phyloP scores from a whole-genome alignment of 768 basidiomycete genomes.

The Cystobasidium ongulense region DNA sequence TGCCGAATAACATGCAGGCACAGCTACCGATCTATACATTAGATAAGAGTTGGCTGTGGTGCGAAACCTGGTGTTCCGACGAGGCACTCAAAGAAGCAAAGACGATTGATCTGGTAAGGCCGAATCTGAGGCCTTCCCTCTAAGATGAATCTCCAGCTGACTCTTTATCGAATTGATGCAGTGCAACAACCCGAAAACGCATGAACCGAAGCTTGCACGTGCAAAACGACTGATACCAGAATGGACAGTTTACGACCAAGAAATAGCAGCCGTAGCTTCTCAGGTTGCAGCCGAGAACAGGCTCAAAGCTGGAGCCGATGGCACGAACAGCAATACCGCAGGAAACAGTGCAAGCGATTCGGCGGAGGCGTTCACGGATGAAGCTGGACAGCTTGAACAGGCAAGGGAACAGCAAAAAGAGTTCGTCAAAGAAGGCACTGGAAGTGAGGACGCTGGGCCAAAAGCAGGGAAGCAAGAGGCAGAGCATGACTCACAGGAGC shows the following conservation, averaged over 20 bases:
- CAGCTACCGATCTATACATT: slow-evolving; percentile 88
- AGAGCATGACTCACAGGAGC: neutral
- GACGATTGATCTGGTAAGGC: slow-evolving; percentile 45
- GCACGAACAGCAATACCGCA: slow-evolving; percentile 54
- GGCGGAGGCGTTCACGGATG: slow-evolving; percentile 32
- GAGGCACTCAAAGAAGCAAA: slow-evolving; percentile 46
- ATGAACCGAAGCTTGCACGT: slow-evolving; percentile 89
- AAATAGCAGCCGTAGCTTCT: slow-evolving; percentile 75
- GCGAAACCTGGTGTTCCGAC: slow-evolving; percentile 89
- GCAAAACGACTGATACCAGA: slow-evolving; percentile 85
- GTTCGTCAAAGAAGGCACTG: slow-evolving; percentile 33
- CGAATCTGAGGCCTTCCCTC: neutral
- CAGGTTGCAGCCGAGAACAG: slow-evolving; percentile 54
- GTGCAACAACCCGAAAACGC: slow-evolving; percentile 49
- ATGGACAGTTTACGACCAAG: slow-evolving; percentile 88
- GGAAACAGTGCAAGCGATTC: slow-evolving; percentile 62
- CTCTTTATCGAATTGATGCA: neutral
- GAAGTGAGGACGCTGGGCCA: neutral
- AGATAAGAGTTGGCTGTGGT: slow-evolving; percentile 94
- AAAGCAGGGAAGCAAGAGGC: neutral
- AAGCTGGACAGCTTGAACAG: slow-evolving; percentile 39
- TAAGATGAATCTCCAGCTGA: neutral
- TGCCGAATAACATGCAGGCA: slow-evolving; percentile 88
- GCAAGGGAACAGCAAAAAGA: slow-evolving; percentile 38
- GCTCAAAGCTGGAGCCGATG: neutral